Conservation (phyloP, 2,329 filamentous ascomycete species). For the Phialemonium atrogriseum region DNA sequence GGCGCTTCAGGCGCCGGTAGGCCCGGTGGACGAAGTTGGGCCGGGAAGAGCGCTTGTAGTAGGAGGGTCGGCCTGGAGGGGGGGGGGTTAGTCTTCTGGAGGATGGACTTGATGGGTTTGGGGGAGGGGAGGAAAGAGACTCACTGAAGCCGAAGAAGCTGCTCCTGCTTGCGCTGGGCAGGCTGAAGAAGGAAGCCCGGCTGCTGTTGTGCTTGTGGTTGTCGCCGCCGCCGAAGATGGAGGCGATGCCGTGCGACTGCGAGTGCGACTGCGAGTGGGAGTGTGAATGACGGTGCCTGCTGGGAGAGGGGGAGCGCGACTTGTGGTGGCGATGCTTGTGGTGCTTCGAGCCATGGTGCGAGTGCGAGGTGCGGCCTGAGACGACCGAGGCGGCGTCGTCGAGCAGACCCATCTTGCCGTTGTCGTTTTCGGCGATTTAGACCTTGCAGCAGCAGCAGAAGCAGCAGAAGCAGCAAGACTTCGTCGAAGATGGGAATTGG, state of each 20-base stretch:
- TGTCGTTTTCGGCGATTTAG: too few relatives aligned
- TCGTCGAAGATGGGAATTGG: too few relatives aligned
- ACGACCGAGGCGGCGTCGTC: constrained; percentile 23
- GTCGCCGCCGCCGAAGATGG: constrained; percentile 32
- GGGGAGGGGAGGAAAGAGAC: constrained; percentile 12
- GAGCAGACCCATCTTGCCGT: constrained; percentile 22
- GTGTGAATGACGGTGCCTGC: constrained; percentile 10
- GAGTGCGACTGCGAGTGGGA: constrained; percentile 19
- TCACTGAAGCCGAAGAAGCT: constrained; percentile 38
- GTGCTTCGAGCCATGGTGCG: constrained; percentile 10
- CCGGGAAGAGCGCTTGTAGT: constrained; percentile 77
- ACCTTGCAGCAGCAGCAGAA: too few relatives aligned
- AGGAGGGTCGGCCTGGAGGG: constrained; percentile 44
- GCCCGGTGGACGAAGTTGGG: constrained; percentile 68
- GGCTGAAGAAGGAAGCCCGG: constrained; percentile 37
- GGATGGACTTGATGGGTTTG: constrained; percentile 18
- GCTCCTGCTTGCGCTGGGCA: constrained; percentile 30
- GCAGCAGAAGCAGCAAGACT: too few relatives aligned
- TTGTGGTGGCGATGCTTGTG: constrained; percentile 18
- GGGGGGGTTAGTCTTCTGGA: constrained; percentile 11
- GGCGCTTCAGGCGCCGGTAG: constrained; percentile 65
- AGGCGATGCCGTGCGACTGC: constrained; percentile 29
- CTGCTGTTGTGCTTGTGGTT: constrained; percentile 31
- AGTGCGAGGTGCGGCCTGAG: constrained; percentile 17
- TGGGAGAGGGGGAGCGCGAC: constrained; percentile 21